phyloP scores from a whole-genome alignment of 2,329 filamentous ascomycete genomes.

The Penicillium oxalicum region DNA sequence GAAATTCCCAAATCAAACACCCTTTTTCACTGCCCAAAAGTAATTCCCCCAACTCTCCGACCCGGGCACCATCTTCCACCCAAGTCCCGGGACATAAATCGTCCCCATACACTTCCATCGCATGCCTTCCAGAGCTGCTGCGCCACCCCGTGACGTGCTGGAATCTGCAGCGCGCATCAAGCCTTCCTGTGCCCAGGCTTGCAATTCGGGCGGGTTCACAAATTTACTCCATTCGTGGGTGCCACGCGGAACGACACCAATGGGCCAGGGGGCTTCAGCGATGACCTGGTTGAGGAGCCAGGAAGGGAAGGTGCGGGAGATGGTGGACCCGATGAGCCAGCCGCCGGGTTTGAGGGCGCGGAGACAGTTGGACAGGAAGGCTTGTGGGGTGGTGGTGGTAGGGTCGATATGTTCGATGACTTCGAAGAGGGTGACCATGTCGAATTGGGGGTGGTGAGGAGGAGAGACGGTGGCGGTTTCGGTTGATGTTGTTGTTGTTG shows the following conservation, averaged over 20 bases:
- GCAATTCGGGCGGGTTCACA: constrained; percentile 71
- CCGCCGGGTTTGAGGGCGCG: constrained; percentile 78
- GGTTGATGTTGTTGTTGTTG: constrained; percentile 4
- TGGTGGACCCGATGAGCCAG: constrained; percentile 89
- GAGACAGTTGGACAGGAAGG: constrained; percentile 52
- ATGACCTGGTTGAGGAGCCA: constrained; percentile 90
- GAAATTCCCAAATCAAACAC: constrained; percentile 15
- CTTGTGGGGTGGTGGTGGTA: constrained; percentile 66
- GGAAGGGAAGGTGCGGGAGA: constrained; percentile 79
- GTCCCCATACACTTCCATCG: constrained; percentile 71
- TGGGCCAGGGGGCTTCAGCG: constrained; percentile 68
- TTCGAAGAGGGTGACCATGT: constrained; percentile 85
- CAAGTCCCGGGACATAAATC: constrained; percentile 81
- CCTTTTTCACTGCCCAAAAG: constrained; percentile 77
- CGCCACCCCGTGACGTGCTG: constrained; percentile 18
- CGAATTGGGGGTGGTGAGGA: constrained; percentile 46
- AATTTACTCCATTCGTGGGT: constrained; percentile 98
- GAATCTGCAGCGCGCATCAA: constrained; percentile 47
- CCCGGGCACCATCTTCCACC: constrained; percentile 77
- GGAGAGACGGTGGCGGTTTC: constrained; percentile 2
- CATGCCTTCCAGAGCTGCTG: constrained; percentile 25
- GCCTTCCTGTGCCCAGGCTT: constrained; percentile 37
- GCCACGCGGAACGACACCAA: constrained; percentile 76
- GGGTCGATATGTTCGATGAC: constrained; percentile 87
- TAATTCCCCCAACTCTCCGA: constrained; percentile 91